These are phyloP conservation scores for Wickerhamomyces rabaulensis DNA, from an alignment of 805 yeast species.

Conservation along the genomic window DNA sequence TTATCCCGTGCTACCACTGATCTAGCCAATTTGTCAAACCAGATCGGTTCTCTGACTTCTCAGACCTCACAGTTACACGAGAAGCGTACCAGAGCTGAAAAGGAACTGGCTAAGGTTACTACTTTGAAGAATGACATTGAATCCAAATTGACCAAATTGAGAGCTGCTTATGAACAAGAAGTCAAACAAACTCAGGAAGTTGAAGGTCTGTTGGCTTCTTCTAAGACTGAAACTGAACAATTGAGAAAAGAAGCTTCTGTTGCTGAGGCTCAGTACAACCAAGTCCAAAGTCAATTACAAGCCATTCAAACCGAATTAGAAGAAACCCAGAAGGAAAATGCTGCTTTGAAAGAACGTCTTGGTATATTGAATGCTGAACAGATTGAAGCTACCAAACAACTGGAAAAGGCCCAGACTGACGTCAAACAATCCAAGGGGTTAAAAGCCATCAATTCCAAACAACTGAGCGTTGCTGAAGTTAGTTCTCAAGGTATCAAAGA, in stretches of 20 bases:
- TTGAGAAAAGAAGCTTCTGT: slow-evolving; percentile 68
- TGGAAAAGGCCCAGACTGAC: slow-evolving; percentile 47
- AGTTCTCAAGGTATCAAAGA: slow-evolving; percentile 39
- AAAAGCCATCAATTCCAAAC: slow-evolving; percentile 61
- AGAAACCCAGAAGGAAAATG: slow-evolving; percentile 63
- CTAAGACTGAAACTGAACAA: slow-evolving; percentile 62
- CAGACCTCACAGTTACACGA: slow-evolving; percentile 70
- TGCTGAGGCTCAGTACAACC: slow-evolving; percentile 73
- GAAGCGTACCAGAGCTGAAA: slow-evolving; percentile 69
- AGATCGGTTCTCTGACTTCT: slow-evolving; percentile 68
- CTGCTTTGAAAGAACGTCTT: slow-evolving; percentile 61
- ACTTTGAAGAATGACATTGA: slow-evolving; percentile 68
- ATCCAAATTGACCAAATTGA: slow-evolving; percentile 58
- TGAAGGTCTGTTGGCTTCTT: slow-evolving; percentile 52
- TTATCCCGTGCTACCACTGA: slow-evolving; percentile 78
- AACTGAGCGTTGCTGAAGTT: slow-evolving; percentile 57
- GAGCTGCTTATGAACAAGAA: slow-evolving; percentile 73
- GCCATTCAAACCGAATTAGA: slow-evolving; percentile 56
- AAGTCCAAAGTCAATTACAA: slow-evolving; percentile 59
- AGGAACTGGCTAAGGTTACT: slow-evolving; percentile 66
- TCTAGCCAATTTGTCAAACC: slow-evolving; percentile 81
- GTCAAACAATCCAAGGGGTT: slow-evolving; percentile 59
- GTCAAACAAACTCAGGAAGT: slow-evolving; percentile 69
- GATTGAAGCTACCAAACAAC: slow-evolving; percentile 49
- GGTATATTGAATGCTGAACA: slow-evolving; percentile 63